Base-by-base conservation (phyloP, 1,284 basidiomycete genomes). In the Ceratobasidium sp. region DNA sequence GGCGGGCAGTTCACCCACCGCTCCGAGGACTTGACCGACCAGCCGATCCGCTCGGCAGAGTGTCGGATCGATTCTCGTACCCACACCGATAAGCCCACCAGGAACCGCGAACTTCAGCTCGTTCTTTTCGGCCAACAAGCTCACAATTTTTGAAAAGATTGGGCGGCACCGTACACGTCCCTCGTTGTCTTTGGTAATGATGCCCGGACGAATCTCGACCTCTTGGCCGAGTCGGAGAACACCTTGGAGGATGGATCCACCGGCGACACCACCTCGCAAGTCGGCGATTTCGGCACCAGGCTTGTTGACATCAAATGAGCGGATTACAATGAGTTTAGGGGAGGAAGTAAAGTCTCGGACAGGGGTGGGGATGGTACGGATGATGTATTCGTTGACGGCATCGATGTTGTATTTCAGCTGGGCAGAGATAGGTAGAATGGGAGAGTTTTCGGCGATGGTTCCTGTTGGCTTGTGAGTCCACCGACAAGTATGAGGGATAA, bases 241-340 rank as follows among this genome's bases (percentile, higher is more conserved):
- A 76, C 96, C 97, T 13, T 89, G 92, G 72, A 99, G 85, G 77
- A 99, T 96, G 42, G 92, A 96, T 42, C 96, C 96, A 81, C 96
- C 96, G 17, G 96, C 97, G 34, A 99, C 97, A 78, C 97, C 97
- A 73, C 96, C 96, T 81, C 97, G 96, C 71, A 99, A 86, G 72
- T 99, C 96, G 75, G 97, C 92, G 8, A 99, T 94, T 78, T 96
- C 94, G 4, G 96, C 89, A 78, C 96, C 96, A 12, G 96, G 96
- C 82, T 98, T 98, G 87, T 99, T 99, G 79, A 99, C 96, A 79
- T 99, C 97, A 81, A 99, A 99, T n/a, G 96, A 98, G 76, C 95
- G 94, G 78, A 99, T 99, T 77, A 99, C 96, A 76, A 99, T 98
- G 74, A 99, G 88, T 55, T 91, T 88, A 0, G 96, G 94, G 73